Percentiles rank a stretch among this genome's conserved stretches.
Evolutionary conservation across 148 eudicot species (phyloP).

Genomic region (Rheum nobile): DNA sequence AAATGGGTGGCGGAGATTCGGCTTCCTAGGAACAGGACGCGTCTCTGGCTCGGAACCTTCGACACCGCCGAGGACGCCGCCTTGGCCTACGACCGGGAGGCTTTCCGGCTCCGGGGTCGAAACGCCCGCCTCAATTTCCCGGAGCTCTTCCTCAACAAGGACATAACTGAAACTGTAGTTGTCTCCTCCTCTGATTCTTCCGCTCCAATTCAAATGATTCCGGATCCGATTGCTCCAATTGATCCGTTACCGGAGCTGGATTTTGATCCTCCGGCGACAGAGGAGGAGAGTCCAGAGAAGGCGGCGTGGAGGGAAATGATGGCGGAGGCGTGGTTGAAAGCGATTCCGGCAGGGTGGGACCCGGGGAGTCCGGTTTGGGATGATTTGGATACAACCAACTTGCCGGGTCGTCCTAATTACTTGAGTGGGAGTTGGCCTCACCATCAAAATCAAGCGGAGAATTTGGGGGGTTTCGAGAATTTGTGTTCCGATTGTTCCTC

Average conservation of each 20-base stretch:
- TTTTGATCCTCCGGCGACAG: neutral
- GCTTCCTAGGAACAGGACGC: constrained; percentile 26
- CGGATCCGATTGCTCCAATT: neutral
- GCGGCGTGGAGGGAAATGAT: constrained; percentile 61
- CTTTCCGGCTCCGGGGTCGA: constrained; percentile 23
- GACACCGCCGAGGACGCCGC: constrained; percentile 31
- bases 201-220: neutral
- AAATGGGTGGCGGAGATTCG: constrained; percentile 43
- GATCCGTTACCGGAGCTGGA: neutral
- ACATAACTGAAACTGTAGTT: neutral
- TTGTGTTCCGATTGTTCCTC: constrained; percentile 14
- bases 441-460: constrained; percentile 15
- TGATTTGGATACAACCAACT: constrained; percentile 38
- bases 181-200: neutral
- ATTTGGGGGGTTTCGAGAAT: neutral
- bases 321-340: constrained; percentile 67
- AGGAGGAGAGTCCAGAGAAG: constrained; percentile 19
- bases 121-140: constrained; percentile 30
- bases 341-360: constrained; percentile 39
- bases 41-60: constrained; percentile 36
- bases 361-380: constrained; percentile 87
- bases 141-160: constrained; percentile 9
- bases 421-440: neutral
- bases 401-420: constrained; percentile 16
- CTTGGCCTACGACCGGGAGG: constrained; percentile 32